Base-by-base conservation (phyloP, 2,329 filamentous ascomycete species). In the Botryotinia calthae region DNA sequence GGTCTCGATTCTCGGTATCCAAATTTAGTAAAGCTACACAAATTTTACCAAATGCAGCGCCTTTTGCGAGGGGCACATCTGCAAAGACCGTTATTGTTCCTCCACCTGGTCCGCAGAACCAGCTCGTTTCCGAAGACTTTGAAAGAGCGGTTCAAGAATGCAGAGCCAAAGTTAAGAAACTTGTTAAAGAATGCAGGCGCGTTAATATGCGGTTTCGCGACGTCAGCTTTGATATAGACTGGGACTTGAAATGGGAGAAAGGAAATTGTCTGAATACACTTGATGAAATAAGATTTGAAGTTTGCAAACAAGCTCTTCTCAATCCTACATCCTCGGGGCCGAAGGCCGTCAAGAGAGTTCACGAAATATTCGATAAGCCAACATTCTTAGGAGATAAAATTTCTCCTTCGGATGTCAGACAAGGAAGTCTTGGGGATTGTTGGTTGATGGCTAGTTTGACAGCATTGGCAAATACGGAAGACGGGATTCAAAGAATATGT, bases 171-270 rank as follows among this genome's bases (percentile, higher is more conserved):
- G 91, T 86, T 0, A 85, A 84, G 66, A 88, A 89, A 80, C 89
- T 90, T 73, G 84, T 88, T 72, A 84, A 84, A 71, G 87, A 90
- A 78, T 97, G 93, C 80, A 86, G 88, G 44, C 87, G 92, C 14
- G 85, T 94, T 65, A 97, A 97, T 82, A 91, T 94, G 80, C 94
- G 93, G 80, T 97, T 96, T 80, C 88, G 91, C 25, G 93, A 96
- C 78, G 88, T 90, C 40, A 89, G 95, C 80, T 97, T 97, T 80
- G 92, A 97, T 80, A 77, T 78, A 40, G 76, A 78, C 63, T 90
- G 87, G 87, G 88, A 93, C 77, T 87, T 93, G 42, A 79, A 80
- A 69, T 78, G 76, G 76, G 76, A 77, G 66, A 79, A 76, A 61
- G 79, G 78, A 18, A 80, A 83, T 34, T 82, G 82, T 25, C 73